Conservation (phyloP, 257 asterid species). For the Fraxinus quadrangulata region DNA sequence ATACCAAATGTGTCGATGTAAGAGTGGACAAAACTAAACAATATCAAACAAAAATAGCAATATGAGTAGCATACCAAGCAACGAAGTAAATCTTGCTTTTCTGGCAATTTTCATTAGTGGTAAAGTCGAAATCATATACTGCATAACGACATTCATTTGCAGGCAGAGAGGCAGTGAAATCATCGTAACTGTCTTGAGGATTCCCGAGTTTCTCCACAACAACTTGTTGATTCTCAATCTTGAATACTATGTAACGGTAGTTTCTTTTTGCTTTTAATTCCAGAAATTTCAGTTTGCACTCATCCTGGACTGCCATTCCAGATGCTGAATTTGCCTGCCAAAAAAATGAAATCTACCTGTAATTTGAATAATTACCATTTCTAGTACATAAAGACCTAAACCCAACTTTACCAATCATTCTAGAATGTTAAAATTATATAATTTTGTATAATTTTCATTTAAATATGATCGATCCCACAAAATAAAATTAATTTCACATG, state of each 20-base stretch:
- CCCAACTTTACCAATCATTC: background rate
- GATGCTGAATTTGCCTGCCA: conserved; percentile 28
- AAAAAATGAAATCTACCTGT: background rate
- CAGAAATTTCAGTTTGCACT: conserved; percentile 31
- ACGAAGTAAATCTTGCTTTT: conserved; percentile 39
- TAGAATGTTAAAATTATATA: background rate
- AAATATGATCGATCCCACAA: too few relatives aligned
- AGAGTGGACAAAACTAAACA: too few relatives aligned
- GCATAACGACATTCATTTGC: conserved; percentile 33
- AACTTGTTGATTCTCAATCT: conserved; percentile 31
- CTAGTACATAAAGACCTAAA: background rate
- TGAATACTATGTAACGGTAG: conserved; percentile 32
- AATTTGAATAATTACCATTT: background rate
- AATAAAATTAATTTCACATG: too few relatives aligned
- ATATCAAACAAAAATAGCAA: too few relatives aligned
- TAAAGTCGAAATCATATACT: conserved; percentile 36
- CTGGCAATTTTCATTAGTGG: conserved; percentile 33
- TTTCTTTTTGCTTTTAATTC: conserved; percentile 30
- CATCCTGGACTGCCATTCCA: conserved; percentile 35
- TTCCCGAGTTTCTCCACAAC: conserved; percentile 35
- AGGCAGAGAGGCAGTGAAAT: conserved; percentile 30
- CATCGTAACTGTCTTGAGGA: conserved; percentile 20
- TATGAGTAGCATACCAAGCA: conserved; percentile 29
- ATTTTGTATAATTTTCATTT: too few relatives aligned
- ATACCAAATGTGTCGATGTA: background rate